Conservation (phyloP, 2,329 filamentous ascomycete species). For the Thielaviopsis ethacetica region DNA sequence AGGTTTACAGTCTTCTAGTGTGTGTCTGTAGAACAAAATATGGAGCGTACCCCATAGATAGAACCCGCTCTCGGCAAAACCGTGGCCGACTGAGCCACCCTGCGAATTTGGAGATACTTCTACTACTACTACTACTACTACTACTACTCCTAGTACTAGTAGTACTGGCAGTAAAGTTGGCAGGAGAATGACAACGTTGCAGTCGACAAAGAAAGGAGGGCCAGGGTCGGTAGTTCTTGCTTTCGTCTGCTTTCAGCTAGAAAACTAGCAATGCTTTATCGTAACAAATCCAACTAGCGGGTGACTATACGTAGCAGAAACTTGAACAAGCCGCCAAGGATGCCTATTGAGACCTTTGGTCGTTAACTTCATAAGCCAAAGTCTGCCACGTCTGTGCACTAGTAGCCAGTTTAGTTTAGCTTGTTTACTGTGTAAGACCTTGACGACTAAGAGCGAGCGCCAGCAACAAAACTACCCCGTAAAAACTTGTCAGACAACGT, state of each 20-base stretch:
- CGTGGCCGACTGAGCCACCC: background rate
- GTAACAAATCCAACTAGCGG: no score
- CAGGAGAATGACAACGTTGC: background rate
- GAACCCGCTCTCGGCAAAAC: background rate
- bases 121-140: no score
- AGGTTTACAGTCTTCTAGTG: background rate
- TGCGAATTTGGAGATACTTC: background rate
- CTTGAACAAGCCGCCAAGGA: background rate
- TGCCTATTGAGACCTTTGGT: background rate
- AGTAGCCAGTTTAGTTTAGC: background rate
- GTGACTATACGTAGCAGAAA: no score
- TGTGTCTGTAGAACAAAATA: background rate
- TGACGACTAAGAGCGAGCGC: no score
- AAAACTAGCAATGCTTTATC: no score
- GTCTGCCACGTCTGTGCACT: background rate
- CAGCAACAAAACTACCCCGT: no score
- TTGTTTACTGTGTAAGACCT: background rate
- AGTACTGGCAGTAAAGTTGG: no score
- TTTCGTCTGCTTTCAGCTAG: background rate
- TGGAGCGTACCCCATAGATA: background rate
- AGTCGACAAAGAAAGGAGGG: background rate
- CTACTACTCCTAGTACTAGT: no score
- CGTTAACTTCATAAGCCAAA: conserved; percentile 2
- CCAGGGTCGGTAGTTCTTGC: background rate
- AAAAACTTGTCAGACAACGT: background rate